A percentile compares a stretch with the other conserved stretches of the same genome.
These are phyloP conservation scores for Quercus aquifolioides DNA, from an alignment of 306 rosid species.

Conservation along the genomic window DNA sequence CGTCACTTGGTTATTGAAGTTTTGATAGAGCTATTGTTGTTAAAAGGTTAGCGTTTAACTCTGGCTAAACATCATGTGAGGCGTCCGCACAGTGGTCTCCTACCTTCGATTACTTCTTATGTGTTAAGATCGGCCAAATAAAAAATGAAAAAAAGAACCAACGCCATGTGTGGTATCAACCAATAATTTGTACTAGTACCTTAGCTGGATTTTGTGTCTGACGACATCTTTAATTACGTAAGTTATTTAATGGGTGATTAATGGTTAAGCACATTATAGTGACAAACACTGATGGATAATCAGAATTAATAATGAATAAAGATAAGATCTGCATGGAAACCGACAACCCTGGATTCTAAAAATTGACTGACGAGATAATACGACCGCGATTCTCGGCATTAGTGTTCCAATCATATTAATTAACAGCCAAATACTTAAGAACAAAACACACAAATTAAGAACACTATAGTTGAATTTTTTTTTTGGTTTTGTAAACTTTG, in stretches of 20 bases:
- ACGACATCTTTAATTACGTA: too few relatives aligned
- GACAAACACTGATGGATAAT: too few relatives aligned
- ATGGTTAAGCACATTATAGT: slow-evolving; percentile 10
- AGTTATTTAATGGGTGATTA: slow-evolving; percentile 2
- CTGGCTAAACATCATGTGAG: too few relatives aligned
- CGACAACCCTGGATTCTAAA: slow-evolving; percentile 38
- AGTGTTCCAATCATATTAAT: slow-evolving; percentile 41
- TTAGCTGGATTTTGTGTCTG: too few relatives aligned
- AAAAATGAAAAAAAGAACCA: too few relatives aligned
- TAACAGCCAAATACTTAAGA: slow-evolving; percentile 4
- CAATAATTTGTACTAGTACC: too few relatives aligned
- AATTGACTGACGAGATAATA: slow-evolving; percentile 24
- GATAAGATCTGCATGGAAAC: slow-evolving; percentile 55
- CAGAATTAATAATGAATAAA: slow-evolving; percentile 1
- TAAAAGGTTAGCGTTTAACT: too few relatives aligned
- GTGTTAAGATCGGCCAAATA: too few relatives aligned
- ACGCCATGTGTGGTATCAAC: too few relatives aligned
- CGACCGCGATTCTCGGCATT: slow-evolving; percentile 66
- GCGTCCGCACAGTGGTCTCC: rapidly evolving
- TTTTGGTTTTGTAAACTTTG: not conserved
- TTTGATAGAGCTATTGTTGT: too few relatives aligned
- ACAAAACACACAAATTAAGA: not conserved
- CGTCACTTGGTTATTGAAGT: too few relatives aligned
- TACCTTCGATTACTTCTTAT: too few relatives aligned
- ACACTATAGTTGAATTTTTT: not conserved